These are phyloP conservation scores for Pterocarpus santalinus DNA, from an alignment of 306 rosid species.

Conservation along the genomic window DNA sequence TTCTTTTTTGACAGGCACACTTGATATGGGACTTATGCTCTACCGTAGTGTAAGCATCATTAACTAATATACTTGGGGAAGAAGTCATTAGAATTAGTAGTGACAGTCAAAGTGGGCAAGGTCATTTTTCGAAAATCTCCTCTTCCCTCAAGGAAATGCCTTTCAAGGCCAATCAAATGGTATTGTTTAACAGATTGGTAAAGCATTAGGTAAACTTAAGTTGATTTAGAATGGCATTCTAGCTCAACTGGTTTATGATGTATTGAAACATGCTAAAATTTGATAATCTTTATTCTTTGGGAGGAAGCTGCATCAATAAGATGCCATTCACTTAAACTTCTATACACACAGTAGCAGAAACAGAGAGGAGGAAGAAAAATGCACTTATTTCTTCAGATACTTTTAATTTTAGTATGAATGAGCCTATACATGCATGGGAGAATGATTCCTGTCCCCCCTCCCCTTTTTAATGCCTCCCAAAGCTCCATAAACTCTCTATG, in stretches of 20 bases:
- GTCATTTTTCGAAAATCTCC: too few species aligned
- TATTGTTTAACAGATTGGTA: neutral
- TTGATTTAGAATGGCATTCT: slow-evolving; percentile 6
- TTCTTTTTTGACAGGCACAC: too few species aligned
- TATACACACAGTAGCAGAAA: too few species aligned
- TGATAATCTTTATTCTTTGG: neutral
- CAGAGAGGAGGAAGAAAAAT: neutral
- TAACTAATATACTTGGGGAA: slow-evolving; percentile 1
- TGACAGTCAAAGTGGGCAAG: too few species aligned
- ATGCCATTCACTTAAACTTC: too few species aligned
- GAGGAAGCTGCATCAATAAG: neutral
- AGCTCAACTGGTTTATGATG: neutral
- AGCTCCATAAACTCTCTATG: neutral
- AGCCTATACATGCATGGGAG: neutral
- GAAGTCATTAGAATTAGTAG: neutral
- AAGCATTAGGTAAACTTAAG: slow-evolving; percentile 30
- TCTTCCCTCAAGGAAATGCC: too few species aligned
- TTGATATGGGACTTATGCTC: too few species aligned
- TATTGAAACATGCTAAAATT: neutral
- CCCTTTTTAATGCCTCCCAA: too few species aligned
- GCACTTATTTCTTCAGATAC: slow-evolving; percentile 14
- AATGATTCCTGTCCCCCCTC: neutral
- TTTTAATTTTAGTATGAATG: neutral
- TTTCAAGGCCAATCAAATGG: slow-evolving; percentile 36
- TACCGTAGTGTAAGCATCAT: neutral